Conservation (phyloP, 805 yeast species). For the Candida maltosa region DNA sequence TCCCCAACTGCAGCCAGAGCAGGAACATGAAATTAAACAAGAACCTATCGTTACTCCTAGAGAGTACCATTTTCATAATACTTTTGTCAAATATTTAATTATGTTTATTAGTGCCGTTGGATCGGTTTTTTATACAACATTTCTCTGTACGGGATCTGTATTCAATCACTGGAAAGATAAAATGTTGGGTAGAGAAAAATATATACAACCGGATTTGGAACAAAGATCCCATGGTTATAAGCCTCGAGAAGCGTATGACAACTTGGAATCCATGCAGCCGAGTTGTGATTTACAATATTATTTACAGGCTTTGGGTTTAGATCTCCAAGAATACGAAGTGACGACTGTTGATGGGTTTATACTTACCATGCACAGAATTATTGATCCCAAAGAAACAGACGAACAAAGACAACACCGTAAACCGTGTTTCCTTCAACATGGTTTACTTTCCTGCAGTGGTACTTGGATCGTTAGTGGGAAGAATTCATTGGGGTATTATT, state of each 20-base stretch:
- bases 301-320: conserved; percentile 57
- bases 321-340: conserved; percentile 55
- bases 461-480: conserved; percentile 82
- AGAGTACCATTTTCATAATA: no score
- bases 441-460: conserved; percentile 82
- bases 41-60: no score
- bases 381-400: conserved; percentile 42
- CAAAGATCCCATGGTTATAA: conserved; percentile 19
- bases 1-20: no score
- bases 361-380: conserved; percentile 60
- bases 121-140: conserved; percentile 25
- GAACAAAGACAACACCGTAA: conserved; percentile 30
- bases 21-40: no score
- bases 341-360: conserved; percentile 79
- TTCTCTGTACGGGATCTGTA: conserved; percentile 23
- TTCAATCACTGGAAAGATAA: conserved; percentile 27
- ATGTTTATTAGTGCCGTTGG: conserved; percentile 24
- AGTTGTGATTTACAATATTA: conserved; percentile 60
- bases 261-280: conserved; percentile 28
- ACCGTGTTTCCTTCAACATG: conserved; percentile 82
- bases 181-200: conserved; percentile 26
- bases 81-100: conserved; percentile 16
- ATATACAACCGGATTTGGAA: conserved; percentile 18
- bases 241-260: conserved; percentile 34
- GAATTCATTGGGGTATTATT: conserved; percentile 65